Percentiles rank a stretch among this genome's conserved stretches.
phyloP scores from a whole-genome alignment of 768 basidiomycete genomes.

The Kwoniella heveanensis region DNA sequence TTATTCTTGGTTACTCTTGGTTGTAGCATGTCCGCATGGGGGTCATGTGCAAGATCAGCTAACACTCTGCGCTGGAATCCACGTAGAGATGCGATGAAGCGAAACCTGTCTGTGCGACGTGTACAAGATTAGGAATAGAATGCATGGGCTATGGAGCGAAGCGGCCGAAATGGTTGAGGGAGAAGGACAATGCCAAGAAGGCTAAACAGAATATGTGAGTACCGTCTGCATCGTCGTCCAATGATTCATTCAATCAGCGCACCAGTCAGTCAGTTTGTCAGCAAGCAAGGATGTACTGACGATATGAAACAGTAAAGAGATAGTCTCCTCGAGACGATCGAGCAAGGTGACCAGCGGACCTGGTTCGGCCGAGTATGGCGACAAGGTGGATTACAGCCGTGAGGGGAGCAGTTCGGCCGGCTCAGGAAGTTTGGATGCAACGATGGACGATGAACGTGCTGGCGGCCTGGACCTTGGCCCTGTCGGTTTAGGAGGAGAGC shows the following conservation, averaged over 20 bases:
- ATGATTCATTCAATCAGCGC: no score
- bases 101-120: conserved; percentile 32
- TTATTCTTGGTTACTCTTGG: no score
- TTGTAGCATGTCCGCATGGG: no score
- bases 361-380: background rate
- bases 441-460: background rate
- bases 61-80: no score
- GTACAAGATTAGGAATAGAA: conserved; percentile 31
- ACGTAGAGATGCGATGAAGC: conserved; percentile 34
- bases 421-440: background rate
- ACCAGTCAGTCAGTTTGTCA: no score
- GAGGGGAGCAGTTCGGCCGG: background rate
- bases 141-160: conserved; percentile 37
- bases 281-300: background rate
- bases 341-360: background rate
- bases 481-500: no score
- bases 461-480: no score
- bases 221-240: no score
- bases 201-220: conserved; percentile 45
- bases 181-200: conserved; percentile 52
- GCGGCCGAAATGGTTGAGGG: conserved; percentile 51
- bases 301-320: conserved; percentile 12
- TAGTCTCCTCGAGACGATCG: conserved; percentile 9
- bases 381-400: conserved; percentile 9
- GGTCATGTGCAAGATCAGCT: no score